Percentiles rank a stretch among this genome's conserved stretches.
These are phyloP conservation scores for Didymella arachidicola DNA, from an alignment of 2,329 filamentous ascomycete genomes.

Conservation along the genomic window DNA sequence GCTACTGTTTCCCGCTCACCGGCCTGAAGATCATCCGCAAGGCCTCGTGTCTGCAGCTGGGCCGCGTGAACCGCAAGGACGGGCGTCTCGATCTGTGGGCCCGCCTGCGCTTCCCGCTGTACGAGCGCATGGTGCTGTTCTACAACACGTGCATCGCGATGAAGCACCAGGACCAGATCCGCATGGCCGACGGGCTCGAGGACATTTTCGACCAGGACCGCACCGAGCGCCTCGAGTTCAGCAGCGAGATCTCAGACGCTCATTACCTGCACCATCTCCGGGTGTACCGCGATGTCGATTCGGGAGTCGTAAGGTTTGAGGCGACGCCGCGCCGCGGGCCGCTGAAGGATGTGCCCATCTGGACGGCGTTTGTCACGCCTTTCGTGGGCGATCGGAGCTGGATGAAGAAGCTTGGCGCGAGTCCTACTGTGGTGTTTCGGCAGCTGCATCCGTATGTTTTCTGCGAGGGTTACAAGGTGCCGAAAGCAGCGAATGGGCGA, in stretches of 20 bases:
- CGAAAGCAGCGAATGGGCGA: slow-evolving; percentile 40
- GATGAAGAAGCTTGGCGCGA: slow-evolving; percentile 55
- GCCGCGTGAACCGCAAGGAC: slow-evolving; percentile 50
- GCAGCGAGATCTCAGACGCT: slow-evolving; percentile 62
- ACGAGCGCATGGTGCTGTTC: slow-evolving; percentile 67
- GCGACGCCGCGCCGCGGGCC: slow-evolving; percentile 63
- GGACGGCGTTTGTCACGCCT: slow-evolving; percentile 59
- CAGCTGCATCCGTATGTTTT: slow-evolving; percentile 63
- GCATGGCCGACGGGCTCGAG: slow-evolving; percentile 50
- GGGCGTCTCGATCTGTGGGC: slow-evolving; percentile 60
- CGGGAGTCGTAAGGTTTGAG: slow-evolving; percentile 63
- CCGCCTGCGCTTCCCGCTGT: slow-evolving; percentile 61
- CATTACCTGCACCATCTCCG: slow-evolving; percentile 63
- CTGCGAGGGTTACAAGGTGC: slow-evolving; percentile 57
- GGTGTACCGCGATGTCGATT: slow-evolving; percentile 61
- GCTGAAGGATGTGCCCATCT: slow-evolving; percentile 64
- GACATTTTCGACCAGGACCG: slow-evolving; percentile 58
- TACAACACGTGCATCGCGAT: slow-evolving; percentile 65
- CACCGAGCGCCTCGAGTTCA: slow-evolving; percentile 56
- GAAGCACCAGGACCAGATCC: slow-evolving; percentile 62
- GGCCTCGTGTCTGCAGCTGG: slow-evolving; percentile 53
- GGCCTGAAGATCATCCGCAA: slow-evolving; percentile 54
- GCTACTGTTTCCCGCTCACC: slow-evolving; percentile 61
- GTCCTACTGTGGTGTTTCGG: slow-evolving; percentile 57
- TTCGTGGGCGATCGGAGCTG: slow-evolving; percentile 58